Evolutionary conservation across 139 green algal species (phyloP).

Genomic region (Chlorokybus atmophyticus): DNA sequence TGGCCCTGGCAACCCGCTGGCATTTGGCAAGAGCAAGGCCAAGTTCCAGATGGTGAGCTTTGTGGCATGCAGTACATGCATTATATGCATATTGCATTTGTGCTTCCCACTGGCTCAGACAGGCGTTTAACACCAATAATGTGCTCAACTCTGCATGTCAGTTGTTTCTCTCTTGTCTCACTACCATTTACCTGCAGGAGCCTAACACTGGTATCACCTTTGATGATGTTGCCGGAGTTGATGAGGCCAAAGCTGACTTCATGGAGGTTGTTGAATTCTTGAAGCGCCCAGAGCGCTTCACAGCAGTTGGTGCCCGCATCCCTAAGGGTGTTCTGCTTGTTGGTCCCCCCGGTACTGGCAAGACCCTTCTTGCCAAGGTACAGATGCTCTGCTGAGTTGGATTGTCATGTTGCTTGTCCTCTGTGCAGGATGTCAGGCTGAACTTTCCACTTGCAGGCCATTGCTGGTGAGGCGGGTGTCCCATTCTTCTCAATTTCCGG

Average conservation of each 20-base stretch:
- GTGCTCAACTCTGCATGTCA: no score
- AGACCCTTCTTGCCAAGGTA: conserved; percentile 97
- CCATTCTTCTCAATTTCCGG: conserved; percentile 98
- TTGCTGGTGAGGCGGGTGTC: conserved; percentile 87
- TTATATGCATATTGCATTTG: no score
- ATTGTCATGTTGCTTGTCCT: no score
- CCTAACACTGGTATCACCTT: conserved; percentile 98
- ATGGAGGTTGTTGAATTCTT: conserved; percentile 99
- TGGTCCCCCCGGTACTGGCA: conserved; percentile 87
- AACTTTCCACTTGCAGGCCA: no score
- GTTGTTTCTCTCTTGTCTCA: no score
- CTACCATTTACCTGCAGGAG: no score
- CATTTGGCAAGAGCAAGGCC: conserved; percentile 94
- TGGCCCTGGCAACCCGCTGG: conserved; percentile 76
- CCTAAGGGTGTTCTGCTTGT: conserved; percentile 96
- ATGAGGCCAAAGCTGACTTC: conserved; percentile 99
- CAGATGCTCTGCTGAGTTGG: no score
- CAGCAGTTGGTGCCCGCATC: conserved; percentile 90
- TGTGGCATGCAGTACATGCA: no score
- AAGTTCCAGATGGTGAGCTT: conserved; percentile 99
- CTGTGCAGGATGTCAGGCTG: no score
- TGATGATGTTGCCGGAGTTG: conserved; percentile 90
- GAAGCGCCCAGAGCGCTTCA: conserved; percentile 98
- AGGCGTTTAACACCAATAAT: no score
- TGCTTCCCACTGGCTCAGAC: no score